These are phyloP conservation scores for Staphylotrichum longicolle DNA, from an alignment of 495 filamentous ascomycete species.

Conservation along the genomic window DNA sequence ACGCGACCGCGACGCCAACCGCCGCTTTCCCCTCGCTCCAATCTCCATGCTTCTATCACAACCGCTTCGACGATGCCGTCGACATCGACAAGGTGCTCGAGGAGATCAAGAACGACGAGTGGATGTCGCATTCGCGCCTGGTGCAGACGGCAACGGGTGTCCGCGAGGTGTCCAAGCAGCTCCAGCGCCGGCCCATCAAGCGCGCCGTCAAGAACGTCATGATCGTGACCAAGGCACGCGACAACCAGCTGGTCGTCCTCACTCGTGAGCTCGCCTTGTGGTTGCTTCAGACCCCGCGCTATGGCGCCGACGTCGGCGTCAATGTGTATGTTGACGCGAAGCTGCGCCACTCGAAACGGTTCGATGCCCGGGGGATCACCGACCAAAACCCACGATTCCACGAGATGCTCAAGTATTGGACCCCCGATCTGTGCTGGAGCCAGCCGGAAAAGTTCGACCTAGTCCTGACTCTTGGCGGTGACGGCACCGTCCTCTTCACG, in stretches of 20 bases:
- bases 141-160: conserved; percentile 94
- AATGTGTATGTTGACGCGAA: conserved; percentile 95
- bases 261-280: conserved; percentile 84
- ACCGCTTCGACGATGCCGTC: conserved; percentile 91
- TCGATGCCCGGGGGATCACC: conserved; percentile 71
- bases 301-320: conserved; percentile 73
- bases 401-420: conserved; percentile 87
- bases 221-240: conserved; percentile 94
- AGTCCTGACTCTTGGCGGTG: conserved; percentile 86
- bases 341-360: conserved; percentile 79
- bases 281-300: conserved; percentile 79
- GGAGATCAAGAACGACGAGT: conserved; percentile 88
- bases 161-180: conserved; percentile 88
- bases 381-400: conserved; percentile 68
- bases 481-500: conserved; percentile 89
- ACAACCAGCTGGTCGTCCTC: conserved; percentile 80
- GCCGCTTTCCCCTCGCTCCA: conserved; percentile 68
- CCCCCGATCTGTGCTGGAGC: conserved; percentile 87
- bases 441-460: conserved; percentile 89
- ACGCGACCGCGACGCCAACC: conserved; percentile 48
- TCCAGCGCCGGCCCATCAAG: conserved; percentile 84
- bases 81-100: conserved; percentile 94
- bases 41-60: conserved; percentile 96
- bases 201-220: conserved; percentile 86
- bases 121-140: conserved; percentile 84